phyloP scores from a whole-genome alignment of 805 yeast genomes.

The Candida succiphila region DNA sequence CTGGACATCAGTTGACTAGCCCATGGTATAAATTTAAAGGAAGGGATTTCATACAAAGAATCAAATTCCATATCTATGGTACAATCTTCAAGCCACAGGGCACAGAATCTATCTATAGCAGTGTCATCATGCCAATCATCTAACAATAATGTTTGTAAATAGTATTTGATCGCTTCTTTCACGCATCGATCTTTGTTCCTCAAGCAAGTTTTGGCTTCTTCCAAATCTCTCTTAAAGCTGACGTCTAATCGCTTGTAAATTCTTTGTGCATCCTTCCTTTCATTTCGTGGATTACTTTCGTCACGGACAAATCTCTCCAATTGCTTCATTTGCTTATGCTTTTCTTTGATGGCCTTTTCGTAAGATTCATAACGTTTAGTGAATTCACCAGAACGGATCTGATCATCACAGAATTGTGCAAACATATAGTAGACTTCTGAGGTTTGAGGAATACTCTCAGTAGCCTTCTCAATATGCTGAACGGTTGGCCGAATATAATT shows the following conservation, averaged over 20 bases:
- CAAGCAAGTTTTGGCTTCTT: slow-evolving; percentile 30
- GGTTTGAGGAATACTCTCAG: slow-evolving; percentile 9
- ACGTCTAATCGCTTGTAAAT: slow-evolving; percentile 38
- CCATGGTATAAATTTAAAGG: slow-evolving; percentile 67
- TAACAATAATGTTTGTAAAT: slow-evolving; percentile 41
- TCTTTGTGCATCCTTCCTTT: slow-evolving; percentile 40
- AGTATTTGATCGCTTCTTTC: slow-evolving; percentile 46
- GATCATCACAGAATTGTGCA: slow-evolving; percentile 68
- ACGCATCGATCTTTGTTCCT: slow-evolving; percentile 28
- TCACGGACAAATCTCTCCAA: slow-evolving; percentile 34
- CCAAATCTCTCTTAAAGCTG: slow-evolving; percentile 39
- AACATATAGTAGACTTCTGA: slow-evolving; percentile 46
- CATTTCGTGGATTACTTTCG: slow-evolving; percentile 30
- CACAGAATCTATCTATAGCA: slow-evolving; percentile 67
- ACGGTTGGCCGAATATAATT: slow-evolving; percentile 45
- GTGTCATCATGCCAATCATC: slow-evolving; percentile 35
- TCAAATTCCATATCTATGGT: slow-evolving; percentile 21
- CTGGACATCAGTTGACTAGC: slow-evolving; percentile 72
- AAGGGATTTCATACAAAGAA: slow-evolving; percentile 36
- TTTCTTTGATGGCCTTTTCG: slow-evolving; percentile 25
- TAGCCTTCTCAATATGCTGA: slow-evolving; percentile 9
- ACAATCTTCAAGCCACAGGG: slow-evolving; percentile 65
- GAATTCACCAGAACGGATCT: slow-evolving; percentile 35
- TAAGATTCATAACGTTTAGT: slow-evolving; percentile 33
- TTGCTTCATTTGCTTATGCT: slow-evolving; percentile 37